phyloP scores from a whole-genome alignment of 306 rosid genomes.

The Malus asiatica region DNA sequence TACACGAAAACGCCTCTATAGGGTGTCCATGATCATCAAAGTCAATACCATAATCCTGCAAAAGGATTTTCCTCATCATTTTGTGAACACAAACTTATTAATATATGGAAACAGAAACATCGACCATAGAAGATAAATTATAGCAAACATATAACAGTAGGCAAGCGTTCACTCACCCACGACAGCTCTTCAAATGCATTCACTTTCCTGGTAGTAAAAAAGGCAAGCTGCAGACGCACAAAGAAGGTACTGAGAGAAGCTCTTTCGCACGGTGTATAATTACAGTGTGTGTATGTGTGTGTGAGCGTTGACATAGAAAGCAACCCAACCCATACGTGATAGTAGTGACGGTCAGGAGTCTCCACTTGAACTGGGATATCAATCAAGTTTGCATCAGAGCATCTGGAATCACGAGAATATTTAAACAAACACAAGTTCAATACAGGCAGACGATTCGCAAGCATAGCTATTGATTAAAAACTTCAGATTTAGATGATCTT shows the following conservation, averaged over 20 bases:
- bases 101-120: no score
- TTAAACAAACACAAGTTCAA: no score
- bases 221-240: constrained; percentile 59
- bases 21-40: constrained; percentile 71
- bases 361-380: constrained; percentile 93
- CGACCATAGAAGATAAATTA: not conserved
- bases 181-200: constrained; percentile 73
- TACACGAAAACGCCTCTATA: constrained; percentile 64
- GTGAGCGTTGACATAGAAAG: not conserved
- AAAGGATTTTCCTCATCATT: constrained; percentile 9
- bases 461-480: not conserved
- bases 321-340: constrained; percentile 48
- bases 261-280: constrained; percentile 1
- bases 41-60: constrained; percentile 85
- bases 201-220: constrained; percentile 66
- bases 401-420: constrained; percentile 31
- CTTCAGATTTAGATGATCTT: not conserved
- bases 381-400: constrained; percentile 60
- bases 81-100: not conserved
- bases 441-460: not conserved
- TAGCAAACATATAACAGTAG: not conserved
- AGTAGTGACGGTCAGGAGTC: constrained; percentile 91
- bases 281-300: not conserved
- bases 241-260: not conserved
- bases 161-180: constrained; percentile 57